Evolutionary conservation across 2,329 filamentous ascomycete genomes (phyloP).

Genomic region (Botrytis fabae): DNA sequence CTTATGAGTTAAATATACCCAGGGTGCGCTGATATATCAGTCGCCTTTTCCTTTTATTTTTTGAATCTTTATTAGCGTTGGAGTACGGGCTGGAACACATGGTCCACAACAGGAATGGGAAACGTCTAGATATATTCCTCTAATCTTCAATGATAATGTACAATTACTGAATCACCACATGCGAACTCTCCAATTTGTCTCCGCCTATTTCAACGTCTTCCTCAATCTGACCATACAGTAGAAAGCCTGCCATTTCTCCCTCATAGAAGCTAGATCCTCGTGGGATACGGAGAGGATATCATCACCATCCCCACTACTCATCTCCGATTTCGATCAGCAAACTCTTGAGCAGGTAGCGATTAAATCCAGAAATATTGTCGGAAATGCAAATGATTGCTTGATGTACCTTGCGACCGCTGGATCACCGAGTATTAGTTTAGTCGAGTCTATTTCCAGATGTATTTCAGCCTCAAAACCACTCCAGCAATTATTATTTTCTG

Average conservation of each 20-base stretch:
- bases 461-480: constrained; percentile 1
- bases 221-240: background rate
- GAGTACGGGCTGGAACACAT: constrained; percentile 29
- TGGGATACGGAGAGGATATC: background rate
- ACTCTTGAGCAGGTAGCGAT: background rate
- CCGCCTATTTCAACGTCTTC: background rate
- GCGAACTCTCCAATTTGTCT: constrained; percentile 4
- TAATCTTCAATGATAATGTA: constrained; percentile 26
- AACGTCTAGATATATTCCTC: constrained; percentile 12
- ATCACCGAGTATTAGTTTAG: background rate
- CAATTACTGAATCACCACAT: constrained; percentile 1
- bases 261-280: background rate
- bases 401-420: background rate
- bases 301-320: background rate
- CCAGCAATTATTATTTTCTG: background rate
- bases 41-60: background rate
- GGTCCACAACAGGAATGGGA: constrained; percentile 11
- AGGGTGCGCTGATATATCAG: constrained; percentile 25
- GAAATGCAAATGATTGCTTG: background rate
- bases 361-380: background rate
- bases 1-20: constrained; percentile 37
- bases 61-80: constrained; percentile 33
- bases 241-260: background rate
- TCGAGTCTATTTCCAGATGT: background rate
- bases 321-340: background rate